Percentiles rank a stretch among this genome's conserved stretches.
These are phyloP conservation scores for Mucor circinelloides DNA, from an alignment of 371 early-diverging fungal species.

Conservation along the genomic window DNA sequence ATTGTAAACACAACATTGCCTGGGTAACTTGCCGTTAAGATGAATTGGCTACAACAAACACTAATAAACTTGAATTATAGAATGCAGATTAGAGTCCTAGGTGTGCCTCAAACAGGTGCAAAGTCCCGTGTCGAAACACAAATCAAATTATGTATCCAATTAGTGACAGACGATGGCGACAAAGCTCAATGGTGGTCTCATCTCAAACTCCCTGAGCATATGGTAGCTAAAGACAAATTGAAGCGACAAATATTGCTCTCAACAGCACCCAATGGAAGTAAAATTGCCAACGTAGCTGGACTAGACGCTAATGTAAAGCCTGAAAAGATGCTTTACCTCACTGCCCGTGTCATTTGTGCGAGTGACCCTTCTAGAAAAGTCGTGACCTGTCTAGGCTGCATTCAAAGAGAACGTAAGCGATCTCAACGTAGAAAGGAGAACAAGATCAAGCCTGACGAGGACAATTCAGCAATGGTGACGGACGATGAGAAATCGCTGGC, in stretches of 20 bases:
- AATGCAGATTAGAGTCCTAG: slow-evolving; percentile 61
- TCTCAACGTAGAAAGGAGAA: slow-evolving; percentile 59
- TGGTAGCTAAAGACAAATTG: slow-evolving; percentile 66
- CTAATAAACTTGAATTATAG: too few species aligned
- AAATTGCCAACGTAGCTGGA: slow-evolving; percentile 9
- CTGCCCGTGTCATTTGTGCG: slow-evolving; percentile 88
- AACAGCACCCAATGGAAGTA: not conserved
- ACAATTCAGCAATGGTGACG: slow-evolving; percentile 14
- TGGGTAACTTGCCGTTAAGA: slow-evolving; percentile 16
- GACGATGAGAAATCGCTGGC: slow-evolving; percentile 58
- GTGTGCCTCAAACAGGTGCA: slow-evolving; percentile 75
- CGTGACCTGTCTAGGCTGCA: slow-evolving; percentile 83
- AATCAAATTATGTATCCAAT: slow-evolving; percentile 76
- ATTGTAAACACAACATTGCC: not conserved
- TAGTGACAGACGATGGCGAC: slow-evolving; percentile 64
- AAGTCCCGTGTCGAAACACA: slow-evolving; percentile 88
- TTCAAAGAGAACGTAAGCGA: slow-evolving; percentile 77
- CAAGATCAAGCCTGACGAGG: slow-evolving; percentile 21
- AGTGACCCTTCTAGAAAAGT: slow-evolving; percentile 81
- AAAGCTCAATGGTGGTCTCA: slow-evolving; percentile 72
- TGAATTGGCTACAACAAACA: too few species aligned
- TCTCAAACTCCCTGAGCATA: slow-evolving; percentile 67
- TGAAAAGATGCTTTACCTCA: slow-evolving; percentile 65
- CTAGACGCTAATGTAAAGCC: slow-evolving; percentile 18
- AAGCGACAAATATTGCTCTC: slow-evolving; percentile 3